These are phyloP conservation scores for Sporothrix variecibatus DNA, from an alignment of 2,329 filamentous ascomycete species.

Conservation along the genomic window DNA sequence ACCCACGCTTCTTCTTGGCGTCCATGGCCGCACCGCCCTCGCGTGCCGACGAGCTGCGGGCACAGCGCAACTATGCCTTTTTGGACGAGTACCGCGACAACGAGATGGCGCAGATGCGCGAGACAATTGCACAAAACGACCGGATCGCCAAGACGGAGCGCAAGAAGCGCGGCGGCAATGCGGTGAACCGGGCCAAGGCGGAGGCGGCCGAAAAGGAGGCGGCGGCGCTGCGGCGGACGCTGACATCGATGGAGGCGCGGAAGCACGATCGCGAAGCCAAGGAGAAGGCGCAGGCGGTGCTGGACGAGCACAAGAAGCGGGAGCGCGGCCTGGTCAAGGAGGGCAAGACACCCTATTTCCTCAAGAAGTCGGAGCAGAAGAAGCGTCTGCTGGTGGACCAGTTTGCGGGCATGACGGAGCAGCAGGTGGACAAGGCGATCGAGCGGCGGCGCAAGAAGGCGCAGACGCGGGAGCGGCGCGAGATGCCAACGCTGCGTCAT, in stretches of 20 bases:
- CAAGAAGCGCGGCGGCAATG: constrained; percentile 39
- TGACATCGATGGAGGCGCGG: constrained; percentile 77
- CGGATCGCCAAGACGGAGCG: constrained; percentile 27
- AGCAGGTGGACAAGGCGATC: constrained; percentile 80
- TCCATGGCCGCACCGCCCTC: constrained; percentile 46
- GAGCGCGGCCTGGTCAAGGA: constrained; percentile 84
- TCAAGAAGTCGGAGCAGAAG: constrained; percentile 92
- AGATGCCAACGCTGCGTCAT: constrained; percentile 56
- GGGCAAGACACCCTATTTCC: constrained; percentile 89
- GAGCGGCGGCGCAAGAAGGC: constrained; percentile 90
- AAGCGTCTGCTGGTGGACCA: constrained; percentile 77
- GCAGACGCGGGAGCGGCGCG: constrained; percentile 79
- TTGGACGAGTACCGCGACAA: constrained; percentile 79
- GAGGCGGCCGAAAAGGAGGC: constrained; percentile 47
- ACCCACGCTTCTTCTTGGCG: constrained; percentile 83
- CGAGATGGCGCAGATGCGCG: constrained; percentile 77
- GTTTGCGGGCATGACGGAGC: constrained; percentile 81
- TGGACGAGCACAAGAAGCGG: constrained; percentile 73
- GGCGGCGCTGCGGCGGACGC: constrained; percentile 69
- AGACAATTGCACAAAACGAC: constrained; percentile 66
- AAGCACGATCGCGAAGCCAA: constrained; percentile 70
- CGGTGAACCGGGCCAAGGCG: constrained; percentile 12
- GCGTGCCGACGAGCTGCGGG: constrained; percentile 54
- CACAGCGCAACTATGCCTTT: constrained; percentile 80
- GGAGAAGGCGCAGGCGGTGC: constrained; percentile 68